Conservation (phyloP, 495 filamentous ascomycete genomes). For the Coniosporium apollinis region DNA sequence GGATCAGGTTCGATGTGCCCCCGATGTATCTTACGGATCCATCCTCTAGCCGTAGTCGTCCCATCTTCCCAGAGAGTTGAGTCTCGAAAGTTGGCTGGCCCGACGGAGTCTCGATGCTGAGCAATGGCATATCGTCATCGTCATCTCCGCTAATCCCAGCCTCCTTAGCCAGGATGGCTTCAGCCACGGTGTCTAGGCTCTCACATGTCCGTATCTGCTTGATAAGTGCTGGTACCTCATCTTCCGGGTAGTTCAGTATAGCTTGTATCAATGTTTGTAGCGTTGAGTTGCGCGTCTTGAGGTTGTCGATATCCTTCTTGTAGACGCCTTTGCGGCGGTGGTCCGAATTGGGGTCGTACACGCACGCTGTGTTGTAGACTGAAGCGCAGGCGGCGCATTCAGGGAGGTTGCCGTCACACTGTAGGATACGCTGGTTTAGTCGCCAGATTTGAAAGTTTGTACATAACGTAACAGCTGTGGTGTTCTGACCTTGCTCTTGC, state of each 20-base stretch:
- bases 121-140: constrained; percentile 17
- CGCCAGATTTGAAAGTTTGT: too few relatives aligned
- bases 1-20: constrained; percentile 86
- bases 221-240: constrained; percentile 66
- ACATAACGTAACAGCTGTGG: too few relatives aligned
- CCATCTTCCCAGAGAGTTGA: constrained; percentile 84
- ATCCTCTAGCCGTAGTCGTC: constrained; percentile 71
- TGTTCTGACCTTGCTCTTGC: constrained; percentile 12
- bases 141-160: constrained; percentile 23
- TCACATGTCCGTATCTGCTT: constrained; percentile 82
- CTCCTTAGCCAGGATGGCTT: constrained; percentile 49
- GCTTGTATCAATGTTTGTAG: constrained; percentile 85
- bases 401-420: constrained; percentile 86
- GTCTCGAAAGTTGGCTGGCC: constrained; percentile 54
- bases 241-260: constrained; percentile 73
- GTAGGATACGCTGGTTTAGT: too few relatives aligned
- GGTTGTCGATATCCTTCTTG: constrained; percentile 80
- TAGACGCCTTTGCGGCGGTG: constrained; percentile 94
- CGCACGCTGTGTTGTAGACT: constrained; percentile 82
- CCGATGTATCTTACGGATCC: constrained; percentile 86
- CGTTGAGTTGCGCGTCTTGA: constrained; percentile 75
- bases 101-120: constrained; percentile 6
- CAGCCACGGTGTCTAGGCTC: constrained; percentile 76
- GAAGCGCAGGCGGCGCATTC: constrained; percentile 89
- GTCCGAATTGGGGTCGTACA: constrained; percentile 93